Evolutionary conservation across 148 eudicot species (phyloP).

Genomic region (Polygonum maritimum): DNA sequence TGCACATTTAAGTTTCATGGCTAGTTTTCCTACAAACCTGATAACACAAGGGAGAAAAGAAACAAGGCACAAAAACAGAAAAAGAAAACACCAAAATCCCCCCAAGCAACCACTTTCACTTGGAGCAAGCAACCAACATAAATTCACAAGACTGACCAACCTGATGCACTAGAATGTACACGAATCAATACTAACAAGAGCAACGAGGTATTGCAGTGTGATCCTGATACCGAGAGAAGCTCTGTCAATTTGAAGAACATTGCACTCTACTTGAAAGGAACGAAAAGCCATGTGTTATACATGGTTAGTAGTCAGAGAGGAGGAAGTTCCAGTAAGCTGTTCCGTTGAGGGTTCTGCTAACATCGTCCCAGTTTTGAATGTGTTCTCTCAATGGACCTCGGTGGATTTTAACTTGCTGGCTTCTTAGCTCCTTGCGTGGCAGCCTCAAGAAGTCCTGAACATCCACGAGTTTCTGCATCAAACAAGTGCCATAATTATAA

Average conservation of each 20-base stretch:
- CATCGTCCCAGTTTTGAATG: conserved; percentile 74
- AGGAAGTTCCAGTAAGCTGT: conserved; percentile 67
- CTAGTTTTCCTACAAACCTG: not conserved
- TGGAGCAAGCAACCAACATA: conserved; percentile 8
- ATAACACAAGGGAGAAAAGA: too few relatives aligned
- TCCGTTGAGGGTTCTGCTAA: conserved; percentile 57
- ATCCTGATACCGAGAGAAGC: not conserved
- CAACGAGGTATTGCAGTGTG: conserved; percentile 8
- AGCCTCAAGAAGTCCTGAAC: conserved; percentile 62
- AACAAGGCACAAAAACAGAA: not conserved
- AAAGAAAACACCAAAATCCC: not conserved
- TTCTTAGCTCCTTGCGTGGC: conserved; percentile 46
- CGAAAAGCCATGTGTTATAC: not conserved
- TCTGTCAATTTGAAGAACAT: not conserved
- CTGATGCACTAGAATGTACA: not conserved
- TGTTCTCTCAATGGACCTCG: conserved; percentile 61
- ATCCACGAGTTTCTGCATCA: conserved; percentile 61
- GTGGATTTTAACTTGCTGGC: conserved; percentile 90
- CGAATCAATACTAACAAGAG: not conserved
- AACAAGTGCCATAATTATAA: not conserved
- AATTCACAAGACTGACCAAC: not conserved
- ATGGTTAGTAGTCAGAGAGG: conserved; percentile 34
- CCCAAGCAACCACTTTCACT: not conserved
- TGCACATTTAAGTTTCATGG: not conserved
- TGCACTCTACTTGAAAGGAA: not conserved